Percentiles rank a stretch among this genome's conserved stretches.
Conservation (phyloP, 768 basidiomycete genomes). For the Leucosporidium scottii region DNA sequence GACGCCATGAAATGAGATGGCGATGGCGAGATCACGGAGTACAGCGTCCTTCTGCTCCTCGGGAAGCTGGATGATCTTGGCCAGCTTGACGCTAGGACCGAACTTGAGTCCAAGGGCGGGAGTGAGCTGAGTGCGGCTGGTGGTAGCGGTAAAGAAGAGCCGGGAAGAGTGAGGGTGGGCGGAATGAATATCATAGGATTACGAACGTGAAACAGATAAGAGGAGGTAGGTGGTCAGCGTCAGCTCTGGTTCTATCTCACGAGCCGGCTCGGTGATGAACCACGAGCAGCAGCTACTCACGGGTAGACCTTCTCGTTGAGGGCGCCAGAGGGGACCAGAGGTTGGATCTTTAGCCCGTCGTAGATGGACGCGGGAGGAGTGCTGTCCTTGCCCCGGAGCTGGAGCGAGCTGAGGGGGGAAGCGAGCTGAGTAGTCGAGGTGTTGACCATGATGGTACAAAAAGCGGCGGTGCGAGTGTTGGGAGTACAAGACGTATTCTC, state of each 20-base stretch:
- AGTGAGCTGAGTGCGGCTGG: conserved; percentile 14
- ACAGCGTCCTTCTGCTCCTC: conserved; percentile 19
- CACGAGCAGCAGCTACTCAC: no score
- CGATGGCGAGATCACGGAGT: conserved; percentile 27
- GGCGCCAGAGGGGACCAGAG: conserved; percentile 4
- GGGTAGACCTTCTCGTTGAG: conserved; percentile 1
- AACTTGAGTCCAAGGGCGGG: conserved; percentile 28
- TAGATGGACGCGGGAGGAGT: background rate
- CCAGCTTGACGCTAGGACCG: conserved; percentile 6
- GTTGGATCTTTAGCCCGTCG: conserved; percentile 1
- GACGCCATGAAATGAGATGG: conserved; percentile 42
- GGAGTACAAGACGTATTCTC: no score
- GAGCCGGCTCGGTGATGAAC: background rate
- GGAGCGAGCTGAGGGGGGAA: conserved; percentile 3
- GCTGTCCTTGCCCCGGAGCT: background rate
- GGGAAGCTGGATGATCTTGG: conserved; percentile 18
- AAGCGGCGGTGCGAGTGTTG: no score
- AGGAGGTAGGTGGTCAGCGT: background rate
- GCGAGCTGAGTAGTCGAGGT: background rate
- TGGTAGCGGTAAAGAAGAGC: conserved; percentile 1
- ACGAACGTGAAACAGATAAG: background rate
- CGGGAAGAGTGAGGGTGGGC: background rate
- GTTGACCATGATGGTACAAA: no score
- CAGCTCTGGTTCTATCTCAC: conserved; percentile 2
- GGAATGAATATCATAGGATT: background rate